Evolutionary conservation across 345 rosid species (phyloP), one percentile per base, ranked within the genome.

Genomic region (Melastoma malabathricum): DNA sequence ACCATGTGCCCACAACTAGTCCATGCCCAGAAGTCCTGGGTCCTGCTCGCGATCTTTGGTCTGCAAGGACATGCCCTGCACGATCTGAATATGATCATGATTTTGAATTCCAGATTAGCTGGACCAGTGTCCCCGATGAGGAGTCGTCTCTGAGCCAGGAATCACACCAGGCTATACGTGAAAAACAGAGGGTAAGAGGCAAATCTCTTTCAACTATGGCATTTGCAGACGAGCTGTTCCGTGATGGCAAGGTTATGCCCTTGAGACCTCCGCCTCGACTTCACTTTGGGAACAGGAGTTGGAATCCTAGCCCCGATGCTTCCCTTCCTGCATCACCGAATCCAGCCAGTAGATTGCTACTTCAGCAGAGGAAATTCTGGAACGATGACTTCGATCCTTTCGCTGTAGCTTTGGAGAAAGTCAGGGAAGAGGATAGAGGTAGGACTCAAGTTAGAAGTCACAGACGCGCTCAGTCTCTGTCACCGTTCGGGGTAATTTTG

Each of bases 341-440:
- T 6, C 19, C 58, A 19, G 29, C 15, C 5, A 15, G 64, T 13
- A 69, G 52, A 46, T 31, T 65, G 18, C 60, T 70, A 3, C 70
- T 72, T 56, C 18, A 52, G 5, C 58, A 59, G 60, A 78, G 64
- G 69, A 73, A 59, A 63, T 61, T 65, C 56, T 71, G 75, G 82
- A 70, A 76, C 4, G 77, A 76, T 34, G 71, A 72, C 45, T 78
- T 69, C 46, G 84, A 82, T 67, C 89, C 89, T 0, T 82, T 78
- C 75, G 52, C 46, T 64, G 75, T 15, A 18, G 84, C 84, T 10
- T 44, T 68, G 55, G 68, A 78, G 67, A 78, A 45, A 18, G 75
- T 78, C 39, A 68, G 59, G 68, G 66, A 50, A 49, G 74, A 62
- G 3, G 19, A 10, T 44, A 22, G 13, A 48, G 17, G 52, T 38